Evolutionary conservation across 108 stramenopile genomes (phyloP), one percentile per base, ranked within the genome.

Genomic region (Fragilariopsis cylindrus): DNA sequence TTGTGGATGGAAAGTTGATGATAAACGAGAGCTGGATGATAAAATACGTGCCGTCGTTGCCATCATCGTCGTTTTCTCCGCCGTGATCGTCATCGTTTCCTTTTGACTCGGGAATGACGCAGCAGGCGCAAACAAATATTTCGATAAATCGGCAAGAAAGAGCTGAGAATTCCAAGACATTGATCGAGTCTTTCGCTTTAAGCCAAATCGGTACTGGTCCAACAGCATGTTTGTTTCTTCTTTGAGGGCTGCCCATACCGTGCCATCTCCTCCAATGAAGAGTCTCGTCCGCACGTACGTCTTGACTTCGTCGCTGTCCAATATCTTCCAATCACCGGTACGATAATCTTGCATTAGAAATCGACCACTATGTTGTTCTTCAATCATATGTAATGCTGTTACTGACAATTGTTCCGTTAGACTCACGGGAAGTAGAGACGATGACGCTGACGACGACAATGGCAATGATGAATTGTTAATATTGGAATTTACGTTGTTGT

Each of bases 291-390:
- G 74, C 7, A 77, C 57, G 18, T 50, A 57, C 69, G 63, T 60
- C 16, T 19, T 30, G 16, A 56, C 40, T 60, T 85, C 84, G 58
- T 30, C 47, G 3, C 47, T 53, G 9, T 15, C 52, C 82, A 85
- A 72, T 8, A 77, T 53, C 44, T 45, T 48, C 87, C 85, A 88
- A 46, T 84, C 81, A 12, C 85, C 87, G 3, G 63, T 78, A 16
- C 65, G 74, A 66, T 82, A 84, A 72, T 88, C 76, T 69, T 88
- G 85, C 44, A 73, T 77, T 47, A 88, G 49, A 69, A 85, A 77
- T 39, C 84, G 76, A 11, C 83, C 81, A 42, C 69, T 57, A 8
- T 66, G 48, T 15, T 54, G 71, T 3, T 44, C n/a, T 58, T 57
- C 40, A 39, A 73, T 69, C 8, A 44, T 66, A 2, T 66, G 7